phyloP scores from a whole-genome alignment of 2,329 filamentous ascomycete species.

The Fonsecaea multimorphosa region DNA sequence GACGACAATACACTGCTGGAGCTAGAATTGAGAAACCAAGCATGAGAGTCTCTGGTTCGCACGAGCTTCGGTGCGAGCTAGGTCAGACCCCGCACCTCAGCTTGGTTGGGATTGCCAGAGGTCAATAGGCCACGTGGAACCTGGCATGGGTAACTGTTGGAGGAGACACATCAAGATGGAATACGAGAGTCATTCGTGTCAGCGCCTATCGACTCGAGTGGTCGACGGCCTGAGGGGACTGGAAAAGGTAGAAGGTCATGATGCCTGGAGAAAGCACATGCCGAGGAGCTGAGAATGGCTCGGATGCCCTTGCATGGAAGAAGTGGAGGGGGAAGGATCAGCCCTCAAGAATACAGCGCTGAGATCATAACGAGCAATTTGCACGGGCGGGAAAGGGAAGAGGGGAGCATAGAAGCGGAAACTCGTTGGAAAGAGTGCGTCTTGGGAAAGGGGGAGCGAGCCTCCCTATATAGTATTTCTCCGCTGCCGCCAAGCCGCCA shows the following conservation, averaged over 20 bases:
- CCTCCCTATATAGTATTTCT: constrained; percentile 3
- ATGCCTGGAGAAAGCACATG: not conserved
- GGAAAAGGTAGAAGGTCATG: not conserved
- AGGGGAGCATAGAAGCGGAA: constrained; percentile 6
- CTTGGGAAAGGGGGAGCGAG: constrained; percentile 17
- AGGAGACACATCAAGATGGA: not conserved
- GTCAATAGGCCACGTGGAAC: not conserved
- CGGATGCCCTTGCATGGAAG: not conserved
- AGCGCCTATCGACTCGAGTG: not conserved
- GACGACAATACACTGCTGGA: not conserved
- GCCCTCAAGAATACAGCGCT: not conserved
- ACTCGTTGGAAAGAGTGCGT: constrained; percentile 8
- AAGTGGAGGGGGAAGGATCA: not conserved
- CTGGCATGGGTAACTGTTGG: not conserved
- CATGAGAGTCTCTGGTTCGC: not conserved
- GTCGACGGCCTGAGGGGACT: not conserved
- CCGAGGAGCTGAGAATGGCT: not conserved
- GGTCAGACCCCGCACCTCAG: not conserved
- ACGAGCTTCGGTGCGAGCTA: not conserved
- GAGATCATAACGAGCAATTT: too few species aligned
- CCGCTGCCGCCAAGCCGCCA: not conserved
- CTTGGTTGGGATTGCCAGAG: not conserved
- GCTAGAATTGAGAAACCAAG: not conserved
- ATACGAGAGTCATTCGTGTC: not conserved
- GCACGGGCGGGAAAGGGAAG: too few species aligned